phyloP scores from a whole-genome alignment of 2,329 filamentous ascomycete genomes.

The Neofusicoccum kwambonambiense region DNA sequence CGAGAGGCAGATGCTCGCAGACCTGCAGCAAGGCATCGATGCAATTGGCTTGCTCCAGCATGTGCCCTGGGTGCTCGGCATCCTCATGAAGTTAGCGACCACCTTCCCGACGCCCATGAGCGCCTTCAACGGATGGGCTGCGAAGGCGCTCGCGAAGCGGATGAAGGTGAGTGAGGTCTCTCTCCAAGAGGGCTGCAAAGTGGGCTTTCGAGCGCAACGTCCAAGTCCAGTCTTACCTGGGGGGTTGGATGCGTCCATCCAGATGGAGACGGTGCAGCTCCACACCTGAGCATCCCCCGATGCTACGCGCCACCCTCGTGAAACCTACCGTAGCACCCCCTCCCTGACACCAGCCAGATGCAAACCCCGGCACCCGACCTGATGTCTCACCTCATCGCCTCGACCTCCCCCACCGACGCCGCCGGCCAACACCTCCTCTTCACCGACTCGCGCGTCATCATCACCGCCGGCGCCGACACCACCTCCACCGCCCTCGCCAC shows the following conservation, averaged over 20 bases:
- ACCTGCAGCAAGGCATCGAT: no score
- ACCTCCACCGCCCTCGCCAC: conserved; percentile 44
- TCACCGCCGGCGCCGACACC: conserved; percentile 36
- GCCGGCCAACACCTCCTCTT: not conserved
- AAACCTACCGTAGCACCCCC: no score
- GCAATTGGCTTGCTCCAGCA: no score
- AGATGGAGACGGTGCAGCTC: not conserved
- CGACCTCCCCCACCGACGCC: not conserved
- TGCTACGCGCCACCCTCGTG: no score
- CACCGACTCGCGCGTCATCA: conserved; percentile 10
- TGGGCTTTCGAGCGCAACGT: no score
- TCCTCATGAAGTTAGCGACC: no score
- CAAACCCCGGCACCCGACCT: conserved; percentile 25
- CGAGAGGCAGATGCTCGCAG: no score
- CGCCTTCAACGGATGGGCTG: not conserved
- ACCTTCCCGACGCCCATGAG: not conserved
- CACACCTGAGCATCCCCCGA: no score
- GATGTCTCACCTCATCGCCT: conserved; percentile 25
- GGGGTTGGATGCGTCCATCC: not conserved
- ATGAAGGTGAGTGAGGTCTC: not conserved
- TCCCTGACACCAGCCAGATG: not conserved
- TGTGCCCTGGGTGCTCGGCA: no score
- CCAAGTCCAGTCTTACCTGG: no score
- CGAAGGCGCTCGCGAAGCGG: not conserved
- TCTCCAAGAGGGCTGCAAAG: no score